Conservation (phyloP, 108 stramenopile species). For the Nitzschia palea region DNA sequence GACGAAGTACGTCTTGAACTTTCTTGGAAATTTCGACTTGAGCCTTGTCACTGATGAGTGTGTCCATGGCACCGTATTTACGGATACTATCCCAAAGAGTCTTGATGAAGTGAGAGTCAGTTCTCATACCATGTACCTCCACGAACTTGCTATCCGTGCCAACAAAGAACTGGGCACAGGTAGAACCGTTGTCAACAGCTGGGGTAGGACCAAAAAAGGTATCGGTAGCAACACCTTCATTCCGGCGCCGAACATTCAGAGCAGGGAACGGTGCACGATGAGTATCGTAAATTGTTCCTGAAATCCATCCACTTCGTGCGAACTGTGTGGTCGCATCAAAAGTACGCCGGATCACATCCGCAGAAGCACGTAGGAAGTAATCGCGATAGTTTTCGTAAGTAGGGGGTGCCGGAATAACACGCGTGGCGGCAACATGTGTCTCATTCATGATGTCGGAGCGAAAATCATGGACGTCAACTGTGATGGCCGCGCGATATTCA, state of each 20-base stretch:
- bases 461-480: not conserved
- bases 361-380: not conserved
- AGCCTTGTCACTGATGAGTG: slow-evolving; percentile 8
- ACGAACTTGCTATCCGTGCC: not conserved
- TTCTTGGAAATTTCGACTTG: slow-evolving; percentile 11
- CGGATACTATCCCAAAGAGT: slow-evolving; percentile 33
- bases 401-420: not conserved
- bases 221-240: slow-evolving; percentile 28
- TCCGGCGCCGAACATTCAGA: slow-evolving; percentile 21
- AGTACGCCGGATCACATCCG: not conserved
- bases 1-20: slow-evolving; percentile 26
- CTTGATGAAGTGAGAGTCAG: slow-evolving; percentile 23
- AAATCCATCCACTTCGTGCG: not conserved
- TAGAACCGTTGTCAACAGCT: not conserved
- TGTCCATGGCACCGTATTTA: slow-evolving; percentile 13
- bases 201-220: slow-evolving; percentile 3
- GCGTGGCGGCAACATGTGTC: not conserved
- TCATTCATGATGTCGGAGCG: not conserved
- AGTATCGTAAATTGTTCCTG: not conserved
- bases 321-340: not conserved
- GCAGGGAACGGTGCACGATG: slow-evolving; percentile 17
- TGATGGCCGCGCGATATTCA: not conserved
- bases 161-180: slow-evolving; percentile 17
- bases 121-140: slow-evolving; percentile 24
- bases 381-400: not conserved